Evolutionary conservation across 164 flowering plant genomes (phyloP).

Genomic region (Macadamia integrifolia): DNA sequence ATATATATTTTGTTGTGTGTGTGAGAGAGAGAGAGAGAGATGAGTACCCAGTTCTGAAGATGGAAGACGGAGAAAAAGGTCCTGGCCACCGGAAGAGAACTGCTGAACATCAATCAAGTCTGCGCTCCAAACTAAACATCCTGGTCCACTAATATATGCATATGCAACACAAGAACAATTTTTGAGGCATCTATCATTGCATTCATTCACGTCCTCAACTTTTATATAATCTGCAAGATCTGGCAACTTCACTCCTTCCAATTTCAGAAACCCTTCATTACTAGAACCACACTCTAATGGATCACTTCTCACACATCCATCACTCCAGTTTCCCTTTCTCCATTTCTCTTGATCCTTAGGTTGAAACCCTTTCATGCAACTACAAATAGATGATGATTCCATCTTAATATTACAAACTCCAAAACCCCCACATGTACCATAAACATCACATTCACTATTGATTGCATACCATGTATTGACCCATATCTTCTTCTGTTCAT

Average conservation of each 20-base stretch:
- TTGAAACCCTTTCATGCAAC: slow-evolving; percentile 32
- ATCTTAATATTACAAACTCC: slow-evolving; percentile 18
- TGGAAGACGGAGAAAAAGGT: slow-evolving; percentile 1
- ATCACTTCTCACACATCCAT: slow-evolving; percentile 26
- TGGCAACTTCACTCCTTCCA: slow-evolving; percentile 24
- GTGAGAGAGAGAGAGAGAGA: no score
- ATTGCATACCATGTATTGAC: not conserved
- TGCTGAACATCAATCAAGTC: slow-evolving; percentile 11
- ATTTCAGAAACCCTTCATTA: slow-evolving; percentile 28
- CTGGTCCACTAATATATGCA: not conserved
- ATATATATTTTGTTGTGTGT: no score
- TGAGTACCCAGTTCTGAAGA: not conserved
- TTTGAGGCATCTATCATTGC: slow-evolving; percentile 5
- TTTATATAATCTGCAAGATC: slow-evolving; percentile 8
- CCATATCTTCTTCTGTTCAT: not conserved
- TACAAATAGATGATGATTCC: slow-evolving; percentile 19
- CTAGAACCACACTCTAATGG: slow-evolving; percentile 10
- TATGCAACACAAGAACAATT: slow-evolving; percentile 15
- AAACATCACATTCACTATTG: slow-evolving; percentile 17
- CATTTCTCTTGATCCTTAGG: slow-evolving; percentile 22
- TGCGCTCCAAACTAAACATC: slow-evolving; percentile 8
- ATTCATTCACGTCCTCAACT: not conserved
- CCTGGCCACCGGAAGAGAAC: not conserved
- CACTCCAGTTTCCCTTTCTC: slow-evolving; percentile 18
- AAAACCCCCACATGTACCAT: slow-evolving; percentile 30